Conservation (phyloP, 768 basidiomycete species). For the Flagelloscypha sp. region DNA sequence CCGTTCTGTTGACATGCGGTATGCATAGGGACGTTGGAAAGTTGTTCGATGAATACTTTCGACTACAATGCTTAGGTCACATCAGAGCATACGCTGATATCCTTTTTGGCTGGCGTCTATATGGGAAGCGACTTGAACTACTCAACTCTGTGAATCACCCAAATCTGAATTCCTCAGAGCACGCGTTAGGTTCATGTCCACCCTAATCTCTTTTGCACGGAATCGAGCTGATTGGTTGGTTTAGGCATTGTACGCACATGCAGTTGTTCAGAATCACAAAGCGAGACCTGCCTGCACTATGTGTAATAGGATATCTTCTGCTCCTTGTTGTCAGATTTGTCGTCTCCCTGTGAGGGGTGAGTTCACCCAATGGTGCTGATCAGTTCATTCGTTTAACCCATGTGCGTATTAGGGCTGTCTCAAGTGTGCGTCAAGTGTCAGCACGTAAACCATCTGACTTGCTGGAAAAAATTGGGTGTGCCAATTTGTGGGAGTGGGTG, state of each 20-base stretch:
- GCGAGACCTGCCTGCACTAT: slow-evolving; percentile 31
- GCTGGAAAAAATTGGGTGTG: slow-evolving; percentile 45
- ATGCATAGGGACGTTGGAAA: slow-evolving; percentile 13
- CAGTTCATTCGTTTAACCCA: neutral
- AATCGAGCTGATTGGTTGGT: slow-evolving; percentile 5
- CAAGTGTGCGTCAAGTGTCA: slow-evolving; percentile 52
- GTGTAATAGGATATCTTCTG: slow-evolving; percentile 34
- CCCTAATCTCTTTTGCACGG: slow-evolving; percentile 2
- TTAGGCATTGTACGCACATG: slow-evolving; percentile 44
- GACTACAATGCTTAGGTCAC: slow-evolving; percentile 37
- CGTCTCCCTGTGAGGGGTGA: slow-evolving; percentile 68
- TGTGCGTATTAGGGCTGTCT: slow-evolving; percentile 41
- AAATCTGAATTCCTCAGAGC: slow-evolving; percentile 19
- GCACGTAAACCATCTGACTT: slow-evolving; percentile 60
- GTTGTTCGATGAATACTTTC: slow-evolving; percentile 22
- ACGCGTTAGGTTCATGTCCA: slow-evolving; percentile 25
- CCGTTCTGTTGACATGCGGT: slow-evolving; percentile 27
- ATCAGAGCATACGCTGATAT: slow-evolving; percentile 68
- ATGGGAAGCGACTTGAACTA: slow-evolving; percentile 64
- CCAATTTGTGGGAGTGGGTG: slow-evolving; percentile 60
- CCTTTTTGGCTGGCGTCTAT: slow-evolving; percentile 64
- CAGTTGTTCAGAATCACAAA: slow-evolving; percentile 25
- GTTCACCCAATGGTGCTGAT: slow-evolving; percentile 8
- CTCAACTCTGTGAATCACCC: slow-evolving; percentile 49
- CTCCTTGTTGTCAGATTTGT: slow-evolving; percentile 61